Evolutionary conservation across 2,329 filamentous ascomycete genomes (phyloP), one percentile per base, ranked within the genome.

Genomic region (Clonostachys byssicola): DNA sequence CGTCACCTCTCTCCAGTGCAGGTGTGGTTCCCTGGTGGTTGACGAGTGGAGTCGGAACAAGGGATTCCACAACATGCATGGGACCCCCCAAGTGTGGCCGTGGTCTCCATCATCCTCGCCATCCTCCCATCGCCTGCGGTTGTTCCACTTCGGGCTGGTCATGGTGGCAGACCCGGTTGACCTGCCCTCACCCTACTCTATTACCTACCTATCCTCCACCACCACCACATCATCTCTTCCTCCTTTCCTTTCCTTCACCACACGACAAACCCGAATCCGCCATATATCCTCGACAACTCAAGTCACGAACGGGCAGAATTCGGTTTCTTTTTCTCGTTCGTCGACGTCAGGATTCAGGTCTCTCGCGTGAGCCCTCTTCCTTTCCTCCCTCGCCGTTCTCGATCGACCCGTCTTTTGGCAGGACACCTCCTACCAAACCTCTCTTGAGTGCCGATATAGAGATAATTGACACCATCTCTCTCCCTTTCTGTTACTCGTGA

Each of bases 211-310:
- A 48, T 52, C 43, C 48, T 46, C 43, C 47, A 52, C 52, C 47
- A 52, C 49, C 45, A 50, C 51, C 43, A 34, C 48, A 51, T 53
- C 49, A 49, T 47, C 52, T 50, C 49, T 46, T 48, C 42, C 47
- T 52, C 51, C 52, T 48, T 53, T 53, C 51, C 45, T 49, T 47
- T 51, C 45, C 44, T 30, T 50, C 46, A 43, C 43, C 42, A 48
- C 50, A 52, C 48, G 34, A 39, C 14, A 12, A 36, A 14, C 43
- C 35, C 60, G 65, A 68, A 67, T 65, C 65, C 63, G 57, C 59
- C 63, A 52, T 66, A 52, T 52, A n/a, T 51, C 52, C 50, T 54
- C 56, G 62, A 65, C 61, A 66, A 65, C 44, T 47, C 43, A 46
- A 57, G 59, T 66, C 63, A 56, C 61, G 62, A 59, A 58, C 51